phyloP scores from a whole-genome alignment of 164 flowering plant genomes.

The Nymphaea thermarum region DNA sequence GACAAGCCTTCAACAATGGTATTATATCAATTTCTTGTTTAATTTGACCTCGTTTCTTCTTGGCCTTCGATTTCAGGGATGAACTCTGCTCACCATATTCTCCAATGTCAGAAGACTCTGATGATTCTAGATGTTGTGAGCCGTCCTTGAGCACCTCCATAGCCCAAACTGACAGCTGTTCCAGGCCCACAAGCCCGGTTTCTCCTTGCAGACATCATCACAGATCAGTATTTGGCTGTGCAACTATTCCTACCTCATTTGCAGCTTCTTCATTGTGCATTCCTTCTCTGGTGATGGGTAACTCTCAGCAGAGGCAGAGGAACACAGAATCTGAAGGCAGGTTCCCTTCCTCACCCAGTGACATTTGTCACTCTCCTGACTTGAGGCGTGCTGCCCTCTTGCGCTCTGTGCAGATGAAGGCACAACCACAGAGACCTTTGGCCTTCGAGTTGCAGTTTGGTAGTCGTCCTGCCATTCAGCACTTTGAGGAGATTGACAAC shows the following conservation, averaged over 20 bases:
- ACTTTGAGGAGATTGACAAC: slow-evolving; percentile 38
- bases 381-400: slow-evolving; percentile 84
- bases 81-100: slow-evolving; percentile 67
- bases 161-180: slow-evolving; percentile 39
- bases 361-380: slow-evolving; percentile 95
- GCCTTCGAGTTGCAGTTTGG: slow-evolving; percentile 31
- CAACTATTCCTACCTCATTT: background rate
- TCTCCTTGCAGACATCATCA: slow-evolving; percentile 64
- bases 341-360: slow-evolving; percentile 96
- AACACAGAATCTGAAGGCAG: slow-evolving; percentile 84
- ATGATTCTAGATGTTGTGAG: slow-evolving; percentile 66
- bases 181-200: slow-evolving; percentile 56
- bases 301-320: slow-evolving; percentile 60
- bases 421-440: slow-evolving; percentile 46
- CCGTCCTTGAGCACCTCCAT: slow-evolving; percentile 21
- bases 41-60: background rate
- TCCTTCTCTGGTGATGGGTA: slow-evolving; percentile 13
- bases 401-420: slow-evolving; percentile 88
- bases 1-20: too few species aligned
- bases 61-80: slow-evolving; percentile 35
- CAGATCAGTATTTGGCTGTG: background rate
- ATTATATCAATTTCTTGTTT: too few species aligned
- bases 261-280: slow-evolving; percentile 23
- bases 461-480: slow-evolving; percentile 25
- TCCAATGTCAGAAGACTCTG: slow-evolving; percentile 94